Evolutionary conservation across 2,329 filamentous ascomycete species (phyloP).

Genomic region (Zalaria obscura): DNA sequence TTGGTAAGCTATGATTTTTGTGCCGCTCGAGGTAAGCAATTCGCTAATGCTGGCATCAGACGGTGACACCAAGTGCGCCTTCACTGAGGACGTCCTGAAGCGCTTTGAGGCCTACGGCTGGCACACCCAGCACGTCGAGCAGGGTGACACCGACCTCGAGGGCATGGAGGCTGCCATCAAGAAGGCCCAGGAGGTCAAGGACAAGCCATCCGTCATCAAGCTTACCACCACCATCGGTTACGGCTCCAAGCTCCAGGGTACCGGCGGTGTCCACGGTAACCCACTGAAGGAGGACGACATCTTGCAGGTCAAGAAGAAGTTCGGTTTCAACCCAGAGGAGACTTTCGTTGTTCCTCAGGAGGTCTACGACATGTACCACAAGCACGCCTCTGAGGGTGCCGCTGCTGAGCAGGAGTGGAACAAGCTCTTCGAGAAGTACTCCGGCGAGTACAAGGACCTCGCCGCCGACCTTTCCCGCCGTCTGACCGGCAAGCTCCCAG

Average conservation of each 20-base stretch:
- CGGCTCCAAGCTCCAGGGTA: slow-evolving; percentile 85
- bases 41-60: slow-evolving; percentile 34
- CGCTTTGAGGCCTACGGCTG: slow-evolving; percentile 96
- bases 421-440: slow-evolving; percentile 79
- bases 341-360: slow-evolving; percentile 85
- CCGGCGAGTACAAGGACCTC: slow-evolving; percentile 60
- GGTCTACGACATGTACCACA: slow-evolving; percentile 82
- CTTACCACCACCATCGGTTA: slow-evolving; percentile 95
- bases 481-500: slow-evolving; percentile 68
- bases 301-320: slow-evolving; percentile 85
- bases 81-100: slow-evolving; percentile 93
- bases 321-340: slow-evolving; percentile 91
- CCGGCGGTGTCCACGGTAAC: slow-evolving; percentile 89
- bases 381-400: slow-evolving; percentile 74
- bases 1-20: slow-evolving; percentile 34
- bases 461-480: slow-evolving; percentile 71
- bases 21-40: background rate
- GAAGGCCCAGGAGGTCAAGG: slow-evolving; percentile 70
- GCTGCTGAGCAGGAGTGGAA: slow-evolving; percentile 93
- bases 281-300: slow-evolving; percentile 90
- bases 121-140: slow-evolving; percentile 71
- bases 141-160: slow-evolving; percentile 80
- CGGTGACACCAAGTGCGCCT: slow-evolving; percentile 87
- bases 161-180: slow-evolving; percentile 79
- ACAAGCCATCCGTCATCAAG: slow-evolving; percentile 97